Base-by-base conservation (phyloP, 768 basidiomycete species). In the Auriscalpium vulgare region DNA sequence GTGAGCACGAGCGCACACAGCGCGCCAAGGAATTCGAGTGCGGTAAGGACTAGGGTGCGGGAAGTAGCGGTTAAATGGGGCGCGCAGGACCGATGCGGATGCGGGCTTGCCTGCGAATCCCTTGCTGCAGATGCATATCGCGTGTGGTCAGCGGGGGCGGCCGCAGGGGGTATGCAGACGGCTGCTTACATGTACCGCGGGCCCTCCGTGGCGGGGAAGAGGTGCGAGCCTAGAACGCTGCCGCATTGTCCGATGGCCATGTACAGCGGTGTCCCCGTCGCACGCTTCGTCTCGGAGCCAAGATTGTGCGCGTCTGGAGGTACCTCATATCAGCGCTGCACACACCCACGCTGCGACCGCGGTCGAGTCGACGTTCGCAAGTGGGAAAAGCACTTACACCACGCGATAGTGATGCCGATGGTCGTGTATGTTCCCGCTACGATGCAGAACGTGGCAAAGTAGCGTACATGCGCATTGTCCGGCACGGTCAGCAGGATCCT, bases 191-290 rank as follows among this genome's bases (percentile, higher is more conserved):
- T 78, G 59, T 88, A 90, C 40, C 70, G 69, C 1, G 88, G 88
- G 0, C 81, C 80, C 40, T 88, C 81, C 0, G 75, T 74, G 14
- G 75, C 70, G 0, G 87, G 88, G 68, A 81, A 89, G 11, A 90
- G 71, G 56, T 88, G 85, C 0, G 86, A 78, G n/a, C 86, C 87
- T n/a, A 87, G 73, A 48, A 88, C 70, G 58, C 86, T 86, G 11
- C 87, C 88, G 51, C 85, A 82, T 64, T 90, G 88, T 0, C 88
- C 88, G 38, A 90, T 87, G 10, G 85, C 78, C 82, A 88, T 88
- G 65, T 88, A 88, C 70, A 87, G 77, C 9, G 86, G 85, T 36
- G 88, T 84, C 0, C 87, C 87, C 0, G 86, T 81, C 0, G 88
- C 87, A 54, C 80, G 82, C 68, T 90, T 88, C 0, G 84, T 83